A percentile compares a stretch with the other conserved stretches of the same genome.
Conservation (phyloP, 2,329 filamentous ascomycete genomes). For the Fusarium solani-melongenae region DNA sequence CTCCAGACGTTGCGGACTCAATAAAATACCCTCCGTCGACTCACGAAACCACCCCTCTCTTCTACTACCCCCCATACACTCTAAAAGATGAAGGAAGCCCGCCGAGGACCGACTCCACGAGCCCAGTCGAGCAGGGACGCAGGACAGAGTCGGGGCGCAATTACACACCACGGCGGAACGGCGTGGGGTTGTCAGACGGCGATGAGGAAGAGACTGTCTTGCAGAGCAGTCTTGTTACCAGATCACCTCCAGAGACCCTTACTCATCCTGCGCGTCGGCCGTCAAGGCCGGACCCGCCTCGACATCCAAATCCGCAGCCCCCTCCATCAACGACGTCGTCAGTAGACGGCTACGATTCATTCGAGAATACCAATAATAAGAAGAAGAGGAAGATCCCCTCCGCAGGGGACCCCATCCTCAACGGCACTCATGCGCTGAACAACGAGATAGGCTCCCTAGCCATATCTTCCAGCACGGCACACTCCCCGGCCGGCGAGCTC, state of each 20-base stretch:
- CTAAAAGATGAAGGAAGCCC: conserved; percentile 57
- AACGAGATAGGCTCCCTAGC: conserved; percentile 55
- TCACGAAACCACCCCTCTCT: conserved; percentile 77
- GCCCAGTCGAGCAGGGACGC: conserved; percentile 36
- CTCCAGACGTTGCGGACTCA: conserved; percentile 83
- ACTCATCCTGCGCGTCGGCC: conserved; percentile 56
- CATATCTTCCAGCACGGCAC: conserved; percentile 33
- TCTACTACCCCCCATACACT: conserved; percentile 69
- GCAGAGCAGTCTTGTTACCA: conserved; percentile 55
- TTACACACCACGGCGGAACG: conserved; percentile 43
- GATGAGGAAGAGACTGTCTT: conserved; percentile 67
- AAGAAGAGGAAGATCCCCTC: conserved; percentile 99
- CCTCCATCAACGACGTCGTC: conserved; percentile 77
- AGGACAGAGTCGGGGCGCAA: conserved; percentile 39
- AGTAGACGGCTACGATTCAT: conserved; percentile 92
- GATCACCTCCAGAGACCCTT: conserved; percentile 59
- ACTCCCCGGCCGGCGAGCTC: conserved; percentile 46
- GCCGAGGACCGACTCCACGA: conserved; percentile 33
- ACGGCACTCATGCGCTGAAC: conserved; percentile 52
- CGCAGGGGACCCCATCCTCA: conserved; percentile 74
- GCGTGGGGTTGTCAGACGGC: conserved; percentile 65
- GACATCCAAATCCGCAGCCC: conserved; percentile 62
- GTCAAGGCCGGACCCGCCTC: conserved; percentile 57
- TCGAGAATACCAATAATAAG: conserved; percentile 99
- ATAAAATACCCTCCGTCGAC: conserved; percentile 85